Percentiles rank a stretch among this genome's conserved stretches.
These are phyloP conservation scores for Lanmaoa pseudosensibilis DNA, from an alignment of 768 basidiomycete species.

Conservation along the genomic window DNA sequence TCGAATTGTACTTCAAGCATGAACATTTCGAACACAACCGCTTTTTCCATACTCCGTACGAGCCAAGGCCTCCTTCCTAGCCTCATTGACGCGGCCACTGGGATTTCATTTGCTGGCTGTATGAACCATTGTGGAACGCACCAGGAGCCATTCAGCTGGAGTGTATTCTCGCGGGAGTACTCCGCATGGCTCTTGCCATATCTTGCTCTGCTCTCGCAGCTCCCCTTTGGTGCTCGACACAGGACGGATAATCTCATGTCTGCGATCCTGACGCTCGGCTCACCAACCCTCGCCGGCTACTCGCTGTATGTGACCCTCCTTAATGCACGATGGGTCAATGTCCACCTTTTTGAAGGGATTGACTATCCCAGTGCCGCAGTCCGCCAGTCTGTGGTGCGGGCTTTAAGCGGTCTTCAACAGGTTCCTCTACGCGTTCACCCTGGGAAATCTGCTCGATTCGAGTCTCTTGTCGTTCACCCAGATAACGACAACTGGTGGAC, in stretches of 20 bases:
- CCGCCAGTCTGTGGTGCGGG: conserved; percentile 27
- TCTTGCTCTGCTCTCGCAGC: too few relatives aligned
- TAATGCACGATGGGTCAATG: conserved; percentile 42
- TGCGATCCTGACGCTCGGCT: conserved; percentile 43
- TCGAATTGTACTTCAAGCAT: too few relatives aligned
- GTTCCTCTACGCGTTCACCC: conserved; percentile 37
- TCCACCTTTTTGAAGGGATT: conserved; percentile 31
- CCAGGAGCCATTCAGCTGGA: too few relatives aligned
- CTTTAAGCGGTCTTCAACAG: conserved; percentile 44
- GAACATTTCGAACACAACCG: too few relatives aligned
- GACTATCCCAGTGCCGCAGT: conserved; percentile 21
- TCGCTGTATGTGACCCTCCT: conserved; percentile 45
- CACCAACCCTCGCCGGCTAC: conserved; percentile 45
- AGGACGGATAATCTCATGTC: conserved; percentile 36
- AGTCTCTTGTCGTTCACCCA: conserved; percentile 42
- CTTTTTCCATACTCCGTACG: too few relatives aligned
- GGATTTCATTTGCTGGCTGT: too few relatives aligned
- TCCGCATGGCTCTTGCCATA: too few relatives aligned
- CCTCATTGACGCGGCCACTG: too few relatives aligned
- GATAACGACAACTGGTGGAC: conserved; percentile 46
- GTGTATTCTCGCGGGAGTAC: too few relatives aligned
- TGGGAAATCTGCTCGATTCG: conserved; percentile 29
- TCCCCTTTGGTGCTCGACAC: too few relatives aligned
- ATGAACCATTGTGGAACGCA: too few relatives aligned
- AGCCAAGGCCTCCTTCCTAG: too few relatives aligned